Conservation (phyloP, 2,329 filamentous ascomycete genomes). For the Coniosporium tulheliwenetii region DNA sequence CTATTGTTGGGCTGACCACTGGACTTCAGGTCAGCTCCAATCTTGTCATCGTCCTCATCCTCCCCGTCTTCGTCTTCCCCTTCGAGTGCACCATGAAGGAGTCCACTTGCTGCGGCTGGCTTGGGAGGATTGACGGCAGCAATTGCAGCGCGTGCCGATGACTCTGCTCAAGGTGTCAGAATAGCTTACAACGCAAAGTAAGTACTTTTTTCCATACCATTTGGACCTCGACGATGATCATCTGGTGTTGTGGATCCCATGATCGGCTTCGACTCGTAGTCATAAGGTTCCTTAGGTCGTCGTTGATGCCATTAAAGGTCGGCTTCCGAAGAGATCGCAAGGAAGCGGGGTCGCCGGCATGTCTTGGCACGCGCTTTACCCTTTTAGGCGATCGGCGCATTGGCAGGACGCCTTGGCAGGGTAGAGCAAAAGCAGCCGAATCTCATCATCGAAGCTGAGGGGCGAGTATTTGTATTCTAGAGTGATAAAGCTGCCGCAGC, state of each 20-base stretch:
- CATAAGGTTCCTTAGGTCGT: constrained; percentile 3
- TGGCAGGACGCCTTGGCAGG: too few relatives aligned
- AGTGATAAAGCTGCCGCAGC: too few relatives aligned
- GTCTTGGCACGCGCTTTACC: too few relatives aligned
- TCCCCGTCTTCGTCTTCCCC: constrained; percentile 15
- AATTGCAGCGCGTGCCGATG: constrained; percentile 11
- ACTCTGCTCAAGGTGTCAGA: constrained; percentile 13
- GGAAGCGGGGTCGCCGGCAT: too few relatives aligned
- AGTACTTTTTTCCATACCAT: constrained; percentile 10
- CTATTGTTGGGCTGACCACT: constrained; percentile 4
- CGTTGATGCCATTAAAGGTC: constrained; percentile 2
- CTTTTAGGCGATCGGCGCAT: too few relatives aligned
- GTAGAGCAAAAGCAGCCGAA: too few relatives aligned
- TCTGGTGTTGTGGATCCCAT: constrained; percentile 25
- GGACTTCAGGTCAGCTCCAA: constrained; percentile 7
- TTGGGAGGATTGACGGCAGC: constrained; percentile 16
- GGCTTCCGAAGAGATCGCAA: neutral
- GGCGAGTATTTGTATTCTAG: too few relatives aligned
- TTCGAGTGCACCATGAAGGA: constrained; percentile 15
- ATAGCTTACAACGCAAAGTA: neutral
- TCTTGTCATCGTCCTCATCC: constrained; percentile 10
- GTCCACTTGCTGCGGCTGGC: constrained; percentile 17
- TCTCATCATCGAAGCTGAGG: too few relatives aligned
- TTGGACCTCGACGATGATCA: constrained; percentile 15
- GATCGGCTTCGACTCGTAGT: constrained; percentile 3